These are phyloP conservation scores for Talaromyces albobiverticillius DNA, from an alignment of 2,329 filamentous ascomycete species.

Conservation along the genomic window DNA sequence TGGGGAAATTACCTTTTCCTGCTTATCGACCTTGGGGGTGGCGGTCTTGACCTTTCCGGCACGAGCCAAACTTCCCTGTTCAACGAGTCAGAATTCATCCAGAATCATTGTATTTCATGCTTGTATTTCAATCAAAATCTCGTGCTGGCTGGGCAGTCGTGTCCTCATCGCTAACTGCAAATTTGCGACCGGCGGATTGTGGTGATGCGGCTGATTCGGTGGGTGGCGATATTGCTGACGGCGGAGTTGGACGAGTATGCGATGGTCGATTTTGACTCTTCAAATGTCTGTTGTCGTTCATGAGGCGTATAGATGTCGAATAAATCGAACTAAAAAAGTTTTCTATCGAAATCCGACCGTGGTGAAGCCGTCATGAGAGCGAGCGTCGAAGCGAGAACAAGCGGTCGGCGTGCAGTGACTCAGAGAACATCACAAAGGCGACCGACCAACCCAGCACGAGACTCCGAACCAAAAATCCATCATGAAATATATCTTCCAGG, in stretches of 20 bases:
- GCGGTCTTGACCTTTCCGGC: slow-evolving; percentile 89
- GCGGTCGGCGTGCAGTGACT: background rate
- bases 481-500: background rate
- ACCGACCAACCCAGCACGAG: background rate
- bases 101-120: no score
- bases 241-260: background rate
- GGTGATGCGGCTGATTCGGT: no score
- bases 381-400: no score
- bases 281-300: background rate
- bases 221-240: background rate
- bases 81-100: background rate
- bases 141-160: slow-evolving; percentile 66
- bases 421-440: background rate
- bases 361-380: no score
- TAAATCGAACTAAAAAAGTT: background rate
- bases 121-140: background rate
- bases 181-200: background rate
- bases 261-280: background rate
- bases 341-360: no score
- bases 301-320: background rate
- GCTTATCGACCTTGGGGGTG: slow-evolving; percentile 62
- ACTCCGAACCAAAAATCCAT: background rate
- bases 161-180: slow-evolving; percentile 57
- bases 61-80: slow-evolving; percentile 68
- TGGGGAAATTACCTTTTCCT: slow-evolving; percentile 13